These are phyloP conservation scores for Annulohypoxylon moriforme DNA, from an alignment of 495 filamentous ascomycete species.

Conservation along the genomic window DNA sequence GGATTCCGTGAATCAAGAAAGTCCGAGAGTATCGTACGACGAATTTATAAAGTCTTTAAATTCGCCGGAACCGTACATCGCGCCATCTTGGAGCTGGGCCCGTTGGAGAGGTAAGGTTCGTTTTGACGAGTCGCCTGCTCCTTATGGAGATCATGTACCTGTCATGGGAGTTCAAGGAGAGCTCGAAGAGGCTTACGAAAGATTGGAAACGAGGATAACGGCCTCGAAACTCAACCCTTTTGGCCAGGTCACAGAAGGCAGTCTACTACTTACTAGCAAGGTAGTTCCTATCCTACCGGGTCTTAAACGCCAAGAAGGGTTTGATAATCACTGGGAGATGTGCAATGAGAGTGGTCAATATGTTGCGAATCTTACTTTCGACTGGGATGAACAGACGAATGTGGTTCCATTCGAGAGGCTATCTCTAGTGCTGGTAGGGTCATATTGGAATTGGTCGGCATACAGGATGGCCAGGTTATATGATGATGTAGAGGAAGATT, in stretches of 20 bases:
- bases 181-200: not conserved
- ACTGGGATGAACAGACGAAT: not conserved
- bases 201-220: not conserved
- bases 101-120: not conserved
- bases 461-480: constrained; percentile 5
- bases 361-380: constrained; percentile 5
- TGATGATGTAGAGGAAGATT: not conserved
- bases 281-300: not conserved
- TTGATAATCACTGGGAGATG: constrained; percentile 8
- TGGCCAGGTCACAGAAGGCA: constrained; percentile 1
- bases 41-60: not conserved
- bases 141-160: constrained; percentile 1
- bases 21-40: not conserved
- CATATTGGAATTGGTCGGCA: not conserved
- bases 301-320: not conserved
- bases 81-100: constrained; percentile 6
- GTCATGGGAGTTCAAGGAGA: not conserved
- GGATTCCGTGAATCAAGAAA: no score
- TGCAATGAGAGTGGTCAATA: not conserved
- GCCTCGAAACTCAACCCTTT: not conserved
- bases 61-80: not conserved
- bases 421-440: not conserved
- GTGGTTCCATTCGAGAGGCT: not conserved
- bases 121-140: constrained; percentile 3
- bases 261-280: not conserved